These are phyloP conservation scores for Rhodamnia rubescens DNA, from an alignment of 345 rosid species.

Conservation along the genomic window DNA sequence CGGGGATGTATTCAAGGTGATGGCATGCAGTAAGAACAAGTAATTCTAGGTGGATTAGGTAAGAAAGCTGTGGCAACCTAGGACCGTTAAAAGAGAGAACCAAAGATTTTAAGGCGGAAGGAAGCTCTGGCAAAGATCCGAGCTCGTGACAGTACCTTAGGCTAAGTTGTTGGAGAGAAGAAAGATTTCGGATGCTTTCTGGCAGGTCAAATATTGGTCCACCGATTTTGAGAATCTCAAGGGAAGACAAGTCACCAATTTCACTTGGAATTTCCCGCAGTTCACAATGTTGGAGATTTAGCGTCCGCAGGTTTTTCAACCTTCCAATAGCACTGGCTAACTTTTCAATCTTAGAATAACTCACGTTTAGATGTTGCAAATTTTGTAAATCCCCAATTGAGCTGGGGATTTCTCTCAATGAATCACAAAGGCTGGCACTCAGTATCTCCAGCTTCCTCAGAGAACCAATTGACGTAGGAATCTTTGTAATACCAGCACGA, in stretches of 20 bases:
- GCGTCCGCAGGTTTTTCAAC: background rate
- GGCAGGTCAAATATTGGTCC: too few species aligned
- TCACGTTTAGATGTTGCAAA: background rate
- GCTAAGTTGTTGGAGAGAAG: background rate
- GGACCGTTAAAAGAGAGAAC: background rate
- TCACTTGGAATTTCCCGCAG: background rate
- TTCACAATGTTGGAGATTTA: too few species aligned
- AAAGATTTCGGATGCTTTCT: too few species aligned
- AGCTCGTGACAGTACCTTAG: rapidly evolving
- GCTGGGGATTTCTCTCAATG: background rate
- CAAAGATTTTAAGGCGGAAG: background rate
- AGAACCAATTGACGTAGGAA: too few species aligned
- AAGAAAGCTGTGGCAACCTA: background rate
- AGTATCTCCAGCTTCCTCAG: too few species aligned
- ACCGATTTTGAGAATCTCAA: background rate
- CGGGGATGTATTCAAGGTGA: background rate
- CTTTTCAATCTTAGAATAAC: too few species aligned
- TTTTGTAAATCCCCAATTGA: background rate
- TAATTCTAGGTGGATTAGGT: background rate
- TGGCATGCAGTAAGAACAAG: rapidly evolving
- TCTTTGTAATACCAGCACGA: too few species aligned
- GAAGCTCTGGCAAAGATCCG: background rate
- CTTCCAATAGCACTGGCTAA: background rate
- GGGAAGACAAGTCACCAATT: background rate
- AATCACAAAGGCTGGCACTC: too few species aligned